Evolutionary conservation across 306 rosid species (phyloP).

Genomic region (Cucurbita moschata): DNA sequence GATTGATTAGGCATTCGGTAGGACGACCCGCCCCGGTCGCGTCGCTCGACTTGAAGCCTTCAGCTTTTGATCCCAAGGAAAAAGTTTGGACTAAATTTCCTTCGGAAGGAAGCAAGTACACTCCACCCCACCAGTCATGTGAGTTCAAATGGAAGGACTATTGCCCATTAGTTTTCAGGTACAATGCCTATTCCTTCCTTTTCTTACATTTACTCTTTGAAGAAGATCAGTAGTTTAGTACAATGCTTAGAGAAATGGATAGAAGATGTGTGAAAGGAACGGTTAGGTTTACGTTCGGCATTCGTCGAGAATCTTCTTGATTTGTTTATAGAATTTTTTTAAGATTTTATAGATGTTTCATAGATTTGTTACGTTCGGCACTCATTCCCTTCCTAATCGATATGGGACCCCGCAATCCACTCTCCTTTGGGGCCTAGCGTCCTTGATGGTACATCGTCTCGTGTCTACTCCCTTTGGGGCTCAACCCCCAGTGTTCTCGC

Average conservation of each 20-base stretch:
- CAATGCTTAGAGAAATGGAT: neutral
- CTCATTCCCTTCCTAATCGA: too few relatives aligned
- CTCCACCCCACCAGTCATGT: slow-evolving; percentile 79
- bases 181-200: neutral
- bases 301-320: too few relatives aligned
- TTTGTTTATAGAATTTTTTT: too few relatives aligned
- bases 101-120: slow-evolving; percentile 75
- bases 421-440: too few relatives aligned
- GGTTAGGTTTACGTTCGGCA: neutral
- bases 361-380: too few relatives aligned
- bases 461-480: too few relatives aligned
- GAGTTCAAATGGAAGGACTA: slow-evolving; percentile 95
- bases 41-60: slow-evolving; percentile 72
- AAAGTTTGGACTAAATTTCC: slow-evolving; percentile 92
- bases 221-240: neutral
- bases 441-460: too few relatives aligned
- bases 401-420: too few relatives aligned
- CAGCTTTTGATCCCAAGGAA: slow-evolving; percentile 87
- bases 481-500: too few relatives aligned
- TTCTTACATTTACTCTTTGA: neutral
- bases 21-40: slow-evolving; percentile 84
- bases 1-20: slow-evolving; percentile 60
- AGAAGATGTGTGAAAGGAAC: neutral
- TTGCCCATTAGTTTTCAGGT: slow-evolving; percentile 92
- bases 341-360: too few relatives aligned